phyloP scores from a whole-genome alignment of 139 green algal species.

The Chlamydomonas sphaeroides region DNA sequence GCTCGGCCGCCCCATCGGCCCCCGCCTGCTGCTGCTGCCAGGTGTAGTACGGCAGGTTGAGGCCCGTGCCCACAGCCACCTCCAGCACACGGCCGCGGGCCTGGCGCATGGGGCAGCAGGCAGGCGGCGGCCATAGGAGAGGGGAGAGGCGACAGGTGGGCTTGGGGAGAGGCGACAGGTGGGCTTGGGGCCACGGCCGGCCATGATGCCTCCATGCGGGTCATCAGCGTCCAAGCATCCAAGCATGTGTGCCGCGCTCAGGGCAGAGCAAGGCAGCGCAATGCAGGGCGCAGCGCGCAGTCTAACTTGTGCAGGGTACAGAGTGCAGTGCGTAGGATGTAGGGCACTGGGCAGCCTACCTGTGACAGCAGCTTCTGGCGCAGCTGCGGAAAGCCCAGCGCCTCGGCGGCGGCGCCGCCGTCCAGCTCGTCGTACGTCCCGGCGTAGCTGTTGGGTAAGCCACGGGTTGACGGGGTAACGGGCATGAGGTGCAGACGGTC shows the following conservation, averaged over 20 bases:
- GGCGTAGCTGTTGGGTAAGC: conserved; percentile 47
- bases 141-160: too few relatives aligned
- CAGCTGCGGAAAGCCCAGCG: conserved; percentile 66
- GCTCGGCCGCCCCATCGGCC: neutral
- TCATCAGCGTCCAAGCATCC: too few relatives aligned
- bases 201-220: too few relatives aligned
- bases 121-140: too few relatives aligned
- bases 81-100: conserved; percentile 54
- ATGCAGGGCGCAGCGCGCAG: neutral
- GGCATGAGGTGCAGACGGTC: too few relatives aligned
- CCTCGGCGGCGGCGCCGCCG: conserved; percentile 56
- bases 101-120: conserved; percentile 38
- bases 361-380: conserved; percentile 55
- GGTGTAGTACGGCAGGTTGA: conserved; percentile 72
- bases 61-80: conserved; percentile 69
- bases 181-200: too few relatives aligned
- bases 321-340: too few relatives aligned
- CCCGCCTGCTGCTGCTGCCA: neutral
- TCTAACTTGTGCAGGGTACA: neutral
- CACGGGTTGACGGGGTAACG: too few relatives aligned
- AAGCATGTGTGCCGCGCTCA: too few relatives aligned
- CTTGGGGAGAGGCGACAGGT: too few relatives aligned
- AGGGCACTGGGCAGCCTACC: too few relatives aligned
- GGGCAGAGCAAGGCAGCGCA: neutral
- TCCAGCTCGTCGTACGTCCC: conserved; percentile 72